These are phyloP conservation scores for Colletotrichum graminicola DNA, from an alignment of 2,329 filamentous ascomycete genomes.

Conservation along the genomic window DNA sequence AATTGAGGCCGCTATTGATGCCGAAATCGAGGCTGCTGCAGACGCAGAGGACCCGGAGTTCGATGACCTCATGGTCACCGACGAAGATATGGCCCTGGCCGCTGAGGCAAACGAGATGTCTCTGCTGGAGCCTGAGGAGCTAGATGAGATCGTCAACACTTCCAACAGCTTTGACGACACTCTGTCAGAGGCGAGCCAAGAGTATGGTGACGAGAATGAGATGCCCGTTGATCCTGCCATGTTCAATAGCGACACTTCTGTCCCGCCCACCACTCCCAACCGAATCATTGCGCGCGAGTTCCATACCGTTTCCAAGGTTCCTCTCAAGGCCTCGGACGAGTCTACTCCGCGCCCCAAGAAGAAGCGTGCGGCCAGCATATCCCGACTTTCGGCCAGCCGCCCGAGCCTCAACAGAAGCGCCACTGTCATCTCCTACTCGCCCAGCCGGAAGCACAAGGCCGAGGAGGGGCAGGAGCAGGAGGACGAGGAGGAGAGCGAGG, in stretches of 20 bases:
- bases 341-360: constrained; percentile 62
- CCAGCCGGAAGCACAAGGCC: constrained; percentile 57
- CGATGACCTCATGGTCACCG: constrained; percentile 61
- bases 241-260: constrained; percentile 45
- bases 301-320: constrained; percentile 82
- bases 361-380: constrained; percentile 64
- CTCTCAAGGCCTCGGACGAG: constrained; percentile 76
- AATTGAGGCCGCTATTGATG: constrained; percentile 52
- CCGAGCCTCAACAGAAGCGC: constrained; percentile 61
- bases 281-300: constrained; percentile 67
- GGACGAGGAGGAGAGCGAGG: constrained; percentile 45
- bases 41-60: constrained; percentile 53
- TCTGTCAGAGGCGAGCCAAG: constrained; percentile 72
- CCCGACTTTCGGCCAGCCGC: constrained; percentile 59
- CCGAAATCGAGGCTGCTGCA: constrained; percentile 47
- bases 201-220: constrained; percentile 76
- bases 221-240: constrained; percentile 67
- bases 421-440: constrained; percentile 67
- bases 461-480: constrained; percentile 51
- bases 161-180: constrained; percentile 57
- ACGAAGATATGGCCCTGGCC: constrained; percentile 69
- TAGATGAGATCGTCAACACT: constrained; percentile 52
- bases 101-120: constrained; percentile 73
- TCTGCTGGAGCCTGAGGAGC: constrained; percentile 59
- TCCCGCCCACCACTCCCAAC: constrained; percentile 67